Base-by-base conservation (phyloP, 2,329 filamentous ascomycete species). In the Keithomyces neogunnii region DNA sequence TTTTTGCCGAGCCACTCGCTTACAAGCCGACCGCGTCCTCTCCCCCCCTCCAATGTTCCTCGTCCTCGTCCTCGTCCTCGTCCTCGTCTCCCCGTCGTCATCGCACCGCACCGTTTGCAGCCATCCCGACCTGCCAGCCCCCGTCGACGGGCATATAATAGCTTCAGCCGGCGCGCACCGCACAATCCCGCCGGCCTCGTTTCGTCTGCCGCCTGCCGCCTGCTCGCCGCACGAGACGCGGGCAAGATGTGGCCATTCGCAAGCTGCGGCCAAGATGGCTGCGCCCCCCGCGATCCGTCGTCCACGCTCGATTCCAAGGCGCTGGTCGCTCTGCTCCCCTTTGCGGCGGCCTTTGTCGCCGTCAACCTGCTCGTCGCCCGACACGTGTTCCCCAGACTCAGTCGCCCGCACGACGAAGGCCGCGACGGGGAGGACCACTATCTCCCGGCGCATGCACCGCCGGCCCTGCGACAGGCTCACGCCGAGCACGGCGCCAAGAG, bases 351-450 rank as follows among this genome's bases (percentile, higher is more conserved):
- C 38, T 92, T 92, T 67, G 57, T 80, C 55, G 62, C 78, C 48
- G 80, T 87, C 57, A 79, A 78, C 47, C 60, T 79, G 36, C 68
- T 87, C 50, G 84, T 86, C 47, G 76, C 82, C 48, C 78, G 81
- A 36, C 84, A 81, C 60, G 69, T 95, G 19, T 90, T 88, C 60
- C 88, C 89, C 3, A 71, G 81, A n/a, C 77, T 95, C 7, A 82
- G 85, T 40, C 75, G 76, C 53, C 61, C 76, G 10, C 70, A 77
- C 54, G 66, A 74, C 43, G 64, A 70, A 9, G 53, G 62, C 50
- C 65, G 63, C 57, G 78, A 83, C 56, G 82, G 79, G 59, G 74
- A 82, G 54, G 79, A 81, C 58, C 77, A 85, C 61, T 76, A 81
- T 56, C 74, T 84, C 29, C 82, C 82, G 2, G 71, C 81, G 45